Base-by-base conservation (phyloP, 108 stramenopile species). In the Conticribra guillardii region DNA sequence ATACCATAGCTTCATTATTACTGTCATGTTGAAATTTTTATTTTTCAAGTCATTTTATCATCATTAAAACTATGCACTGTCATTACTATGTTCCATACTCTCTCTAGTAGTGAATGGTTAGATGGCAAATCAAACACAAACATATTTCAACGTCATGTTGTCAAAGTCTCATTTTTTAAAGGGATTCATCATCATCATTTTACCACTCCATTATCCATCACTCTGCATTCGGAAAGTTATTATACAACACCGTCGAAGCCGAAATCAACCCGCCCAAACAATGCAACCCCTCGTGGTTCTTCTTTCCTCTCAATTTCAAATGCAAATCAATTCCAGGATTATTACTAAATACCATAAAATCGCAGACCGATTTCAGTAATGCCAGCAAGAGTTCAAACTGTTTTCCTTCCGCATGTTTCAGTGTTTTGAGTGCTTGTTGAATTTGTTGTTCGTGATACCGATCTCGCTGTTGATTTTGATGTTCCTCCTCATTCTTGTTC, bases 331-430 rank as follows among this genome's bases (percentile, higher is more conserved):
- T 64, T 2, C 93, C 90, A 33, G 87, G 83, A 50, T 89, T 89
- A 82, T 95, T 95, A 47, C 89, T 88, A 60, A 95, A 95, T 3
- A 92, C 91, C 8, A 81, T 70, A 30, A 89, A 75, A 44, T 95
- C 91, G 49, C 86, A 86, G 14, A 75, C 76, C 51, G 86, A 87
- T 82, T 90, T 91, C 19, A 90, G 47, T 54, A 93, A 53, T 34
- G 84, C 73, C 53, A 90, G 28, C 28, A 87, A 84, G 8, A 90
- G 59, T 22, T 74, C 74, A 72, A 89, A 89, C 22, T 87, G 81
- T 58, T 87, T 86, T 30, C 75, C 72, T 68, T 73, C 70, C 49
- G 64, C 64, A 30, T 50, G 47, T 60, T 83, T 54, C 51, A 78
- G 34, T 31, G 31, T 54, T 32, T 58, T 23, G 15, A 11, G 37